phyloP scores from a whole-genome alignment of 2,329 filamentous ascomycete species.

The Fusarium goolgardi region DNA sequence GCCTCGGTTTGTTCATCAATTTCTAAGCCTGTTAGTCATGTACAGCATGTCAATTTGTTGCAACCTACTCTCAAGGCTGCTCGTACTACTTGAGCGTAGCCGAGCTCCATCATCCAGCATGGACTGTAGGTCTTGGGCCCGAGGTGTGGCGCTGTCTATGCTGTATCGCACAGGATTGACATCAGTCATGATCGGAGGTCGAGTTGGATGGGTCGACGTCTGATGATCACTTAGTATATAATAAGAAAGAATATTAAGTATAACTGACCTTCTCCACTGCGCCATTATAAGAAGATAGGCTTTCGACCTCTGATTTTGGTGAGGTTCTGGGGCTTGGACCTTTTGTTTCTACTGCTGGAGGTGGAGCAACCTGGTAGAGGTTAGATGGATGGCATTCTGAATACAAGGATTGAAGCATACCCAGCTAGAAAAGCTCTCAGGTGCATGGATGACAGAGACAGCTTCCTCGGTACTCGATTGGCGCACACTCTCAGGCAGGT shows the following conservation, averaged over 20 bases:
- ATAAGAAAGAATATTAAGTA: neutral
- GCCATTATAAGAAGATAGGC: constrained; percentile 43
- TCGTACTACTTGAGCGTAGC: constrained; percentile 74
- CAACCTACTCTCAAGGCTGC: constrained; percentile 78
- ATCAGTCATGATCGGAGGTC: constrained; percentile 80
- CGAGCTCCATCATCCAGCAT: constrained; percentile 68
- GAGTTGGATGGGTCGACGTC: constrained; percentile 58
- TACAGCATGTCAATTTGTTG: neutral
- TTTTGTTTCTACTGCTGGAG: constrained; percentile 48
- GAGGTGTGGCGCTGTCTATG: constrained; percentile 78
- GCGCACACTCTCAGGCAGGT: constrained; percentile 67
- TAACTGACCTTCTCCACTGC: constrained; percentile 42
- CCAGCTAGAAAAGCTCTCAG: constrained; percentile 84
- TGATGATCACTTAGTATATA: constrained; percentile 22
- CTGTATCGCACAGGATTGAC: constrained; percentile 74
- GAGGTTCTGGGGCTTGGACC: constrained; percentile 53
- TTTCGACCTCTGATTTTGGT: constrained; percentile 54
- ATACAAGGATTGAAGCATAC: constrained; percentile 59
- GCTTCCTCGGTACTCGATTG: constrained; percentile 77
- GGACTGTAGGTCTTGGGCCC: constrained; percentile 84
- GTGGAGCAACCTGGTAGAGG: constrained; percentile 55
- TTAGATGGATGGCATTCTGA: constrained; percentile 35
- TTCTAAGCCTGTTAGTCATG: constrained; percentile 54
- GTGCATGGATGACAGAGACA: constrained; percentile 91
- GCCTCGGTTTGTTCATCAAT: constrained; percentile 66